phyloP scores from a whole-genome alignment of 441 rosid species.

The Theobroma grandiflorum region DNA sequence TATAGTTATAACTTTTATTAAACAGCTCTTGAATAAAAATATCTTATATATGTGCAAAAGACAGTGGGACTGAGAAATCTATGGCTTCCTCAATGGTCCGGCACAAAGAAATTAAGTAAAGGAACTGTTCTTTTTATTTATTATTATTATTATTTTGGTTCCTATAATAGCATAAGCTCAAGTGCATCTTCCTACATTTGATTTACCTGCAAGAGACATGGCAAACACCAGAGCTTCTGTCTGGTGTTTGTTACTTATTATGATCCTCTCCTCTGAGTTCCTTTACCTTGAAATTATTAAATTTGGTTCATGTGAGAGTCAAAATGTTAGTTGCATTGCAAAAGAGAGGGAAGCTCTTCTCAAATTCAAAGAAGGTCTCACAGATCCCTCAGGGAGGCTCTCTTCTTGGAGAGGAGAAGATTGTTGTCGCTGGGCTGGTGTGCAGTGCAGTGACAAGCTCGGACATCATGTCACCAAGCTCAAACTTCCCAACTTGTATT shows the following conservation, averaged over 20 bases:
- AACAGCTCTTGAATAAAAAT: no score
- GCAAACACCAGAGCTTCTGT: neutral
- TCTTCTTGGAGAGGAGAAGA: slow-evolving; percentile 29
- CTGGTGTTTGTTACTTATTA: neutral
- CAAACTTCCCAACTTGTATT: slow-evolving; percentile 19
- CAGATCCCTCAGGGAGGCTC: slow-evolving; percentile 25
- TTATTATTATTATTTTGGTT: no score
- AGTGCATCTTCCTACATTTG: no score
- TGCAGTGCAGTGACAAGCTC: slow-evolving; percentile 1
- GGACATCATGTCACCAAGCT: slow-evolving; percentile 27
- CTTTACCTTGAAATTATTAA: slow-evolving; percentile 9
- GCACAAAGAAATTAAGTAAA: no score
- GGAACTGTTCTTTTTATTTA: no score
- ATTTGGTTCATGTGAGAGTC: neutral
- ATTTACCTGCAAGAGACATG: neutral
- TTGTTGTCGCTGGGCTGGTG: slow-evolving; percentile 33
- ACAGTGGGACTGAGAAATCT: no score
- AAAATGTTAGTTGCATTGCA: neutral
- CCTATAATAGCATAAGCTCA: no score
- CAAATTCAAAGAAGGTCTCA: neutral
- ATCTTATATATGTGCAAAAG: no score
- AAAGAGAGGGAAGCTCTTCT: slow-evolving; percentile 21
- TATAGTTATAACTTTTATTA: no score
- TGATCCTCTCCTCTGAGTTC: neutral
- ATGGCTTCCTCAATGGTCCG: no score